These are phyloP conservation scores for Starmerella tilneyi DNA, from an alignment of 805 yeast species.

Conservation along the genomic window DNA sequence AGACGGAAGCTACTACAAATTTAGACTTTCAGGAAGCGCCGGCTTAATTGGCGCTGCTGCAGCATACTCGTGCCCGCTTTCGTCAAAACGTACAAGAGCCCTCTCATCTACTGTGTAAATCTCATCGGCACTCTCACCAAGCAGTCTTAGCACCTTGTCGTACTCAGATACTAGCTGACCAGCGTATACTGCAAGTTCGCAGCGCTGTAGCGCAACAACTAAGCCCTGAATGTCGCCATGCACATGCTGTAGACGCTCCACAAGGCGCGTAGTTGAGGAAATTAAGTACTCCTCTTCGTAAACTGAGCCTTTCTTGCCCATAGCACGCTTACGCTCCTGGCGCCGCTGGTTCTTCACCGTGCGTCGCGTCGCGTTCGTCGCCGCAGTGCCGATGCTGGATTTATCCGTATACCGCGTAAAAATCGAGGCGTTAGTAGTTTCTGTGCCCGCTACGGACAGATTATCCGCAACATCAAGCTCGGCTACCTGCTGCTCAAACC, in stretches of 20 bases:
- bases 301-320: conserved; percentile 95
- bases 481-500: conserved; percentile 55
- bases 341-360: conserved; percentile 88
- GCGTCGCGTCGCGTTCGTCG: conserved; percentile 87
- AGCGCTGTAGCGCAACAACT: conserved; percentile 65
- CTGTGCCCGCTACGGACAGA: conserved; percentile 89
- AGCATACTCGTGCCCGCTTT: conserved; percentile 71
- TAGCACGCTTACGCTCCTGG: conserved; percentile 89
- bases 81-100: conserved; percentile 83
- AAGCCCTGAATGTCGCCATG: conserved; percentile 62
- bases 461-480: conserved; percentile 67
- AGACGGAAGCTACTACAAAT: not conserved
- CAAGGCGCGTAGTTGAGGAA: conserved; percentile 73
- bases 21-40: conserved; percentile 7
- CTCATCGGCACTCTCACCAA: conserved; percentile 57
- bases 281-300: conserved; percentile 94
- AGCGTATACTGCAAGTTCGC: conserved; percentile 69
- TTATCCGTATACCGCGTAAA: conserved; percentile 95
- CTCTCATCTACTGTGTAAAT: conserved; percentile 72
- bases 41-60: conserved; percentile 34
- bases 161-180: conserved; percentile 63
- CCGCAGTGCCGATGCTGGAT: conserved; percentile 79
- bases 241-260: conserved; percentile 69
- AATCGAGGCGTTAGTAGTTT: conserved; percentile 84
- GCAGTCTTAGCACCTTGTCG: conserved; percentile 44